Evolutionary conservation across 495 filamentous ascomycete species (phyloP).

Genomic region (Aspergillus coremiiformis): DNA sequence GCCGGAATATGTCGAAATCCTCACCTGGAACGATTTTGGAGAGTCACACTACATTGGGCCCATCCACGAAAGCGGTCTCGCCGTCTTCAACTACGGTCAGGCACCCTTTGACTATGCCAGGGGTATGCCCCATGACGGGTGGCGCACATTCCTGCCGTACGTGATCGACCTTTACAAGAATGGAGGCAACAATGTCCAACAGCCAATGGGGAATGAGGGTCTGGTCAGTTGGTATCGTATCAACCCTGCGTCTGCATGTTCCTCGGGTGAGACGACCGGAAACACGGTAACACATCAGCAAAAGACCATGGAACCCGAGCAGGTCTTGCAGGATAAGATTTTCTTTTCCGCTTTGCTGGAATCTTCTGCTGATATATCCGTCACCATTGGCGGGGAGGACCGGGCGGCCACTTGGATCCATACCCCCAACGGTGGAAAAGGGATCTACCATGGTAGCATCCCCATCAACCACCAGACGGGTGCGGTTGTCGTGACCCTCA

Average conservation of each 20-base stretch:
- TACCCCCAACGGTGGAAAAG: slow-evolving; percentile 24
- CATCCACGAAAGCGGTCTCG: slow-evolving; percentile 30
- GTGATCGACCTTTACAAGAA: slow-evolving; percentile 58
- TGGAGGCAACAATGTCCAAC: slow-evolving; percentile 35
- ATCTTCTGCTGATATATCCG: slow-evolving; percentile 30
- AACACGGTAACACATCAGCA: slow-evolving; percentile 21
- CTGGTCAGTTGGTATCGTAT: slow-evolving; percentile 61
- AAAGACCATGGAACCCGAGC: slow-evolving; percentile 1
- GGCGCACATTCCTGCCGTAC: slow-evolving; percentile 51
- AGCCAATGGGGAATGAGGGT: slow-evolving; percentile 39
- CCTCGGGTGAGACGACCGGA: slow-evolving; percentile 29
- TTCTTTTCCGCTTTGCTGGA: slow-evolving; percentile 32
- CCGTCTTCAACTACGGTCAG: slow-evolving; percentile 34
- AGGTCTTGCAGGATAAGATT: slow-evolving; percentile 26
- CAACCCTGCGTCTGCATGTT: slow-evolving; percentile 27
- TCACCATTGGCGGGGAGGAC: slow-evolving; percentile 42
- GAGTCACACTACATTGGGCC: slow-evolving; percentile 71
- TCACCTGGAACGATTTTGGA: slow-evolving; percentile 68
- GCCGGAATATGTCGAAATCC: slow-evolving; percentile 54
- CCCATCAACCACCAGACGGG: slow-evolving; percentile 45
- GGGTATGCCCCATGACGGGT: slow-evolving; percentile 47
- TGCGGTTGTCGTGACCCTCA: slow-evolving; percentile 42
- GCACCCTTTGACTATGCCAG: slow-evolving; percentile 47
- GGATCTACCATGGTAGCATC: slow-evolving; percentile 46
- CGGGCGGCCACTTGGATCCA: slow-evolving; percentile 26